These are phyloP conservation scores for Cytospora paraplurivora DNA, from an alignment of 2,329 filamentous ascomycete species.

Conservation along the genomic window DNA sequence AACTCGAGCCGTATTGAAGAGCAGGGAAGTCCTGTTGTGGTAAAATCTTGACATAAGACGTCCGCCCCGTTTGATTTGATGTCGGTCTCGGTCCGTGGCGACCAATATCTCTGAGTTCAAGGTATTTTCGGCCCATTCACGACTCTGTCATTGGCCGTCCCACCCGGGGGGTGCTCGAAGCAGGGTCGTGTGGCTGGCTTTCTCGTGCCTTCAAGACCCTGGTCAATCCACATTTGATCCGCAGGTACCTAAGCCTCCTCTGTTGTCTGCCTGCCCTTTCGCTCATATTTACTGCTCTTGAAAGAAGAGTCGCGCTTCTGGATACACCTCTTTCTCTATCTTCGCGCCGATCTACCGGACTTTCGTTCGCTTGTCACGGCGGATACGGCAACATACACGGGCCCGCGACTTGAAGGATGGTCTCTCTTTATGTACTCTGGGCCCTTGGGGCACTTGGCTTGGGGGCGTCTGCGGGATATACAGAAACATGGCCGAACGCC, in stretches of 20 bases:
- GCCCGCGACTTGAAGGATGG: slow-evolving; percentile 19
- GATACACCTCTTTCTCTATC: slow-evolving; percentile 16
- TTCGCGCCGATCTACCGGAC: slow-evolving; percentile 19
- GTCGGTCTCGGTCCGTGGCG: slow-evolving; percentile 8
- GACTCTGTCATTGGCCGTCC: slow-evolving; percentile 20
- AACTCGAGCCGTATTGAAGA: slow-evolving; percentile 2
- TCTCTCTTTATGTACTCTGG: slow-evolving; percentile 23
- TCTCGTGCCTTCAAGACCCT: slow-evolving; percentile 16
- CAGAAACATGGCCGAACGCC: slow-evolving; percentile 14
- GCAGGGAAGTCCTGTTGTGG: slow-evolving; percentile 4
- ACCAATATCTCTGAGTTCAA: slow-evolving; percentile 10
- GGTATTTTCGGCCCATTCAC: slow-evolving; percentile 12
- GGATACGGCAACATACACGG: slow-evolving; percentile 14
- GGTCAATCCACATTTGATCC: slow-evolving; percentile 21
- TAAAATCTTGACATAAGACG: slow-evolving; percentile 13
- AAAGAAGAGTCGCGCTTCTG: slow-evolving; percentile 21
- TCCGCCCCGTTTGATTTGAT: background rate
- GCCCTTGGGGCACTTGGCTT: slow-evolving; percentile 21
- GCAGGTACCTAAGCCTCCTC: slow-evolving; percentile 18
- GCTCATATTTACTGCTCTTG: slow-evolving; percentile 20
- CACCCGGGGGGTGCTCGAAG: slow-evolving; percentile 15
- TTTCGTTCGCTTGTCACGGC: slow-evolving; percentile 18
- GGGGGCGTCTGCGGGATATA: slow-evolving; percentile 14
- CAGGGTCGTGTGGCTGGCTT: slow-evolving; percentile 17
- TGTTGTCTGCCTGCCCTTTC: background rate